A percentile compares a stretch with the other conserved stretches of the same genome.
Conservation (phyloP, 2,329 filamentous ascomycete species). For the Ceratocystis harringtonii region DNA sequence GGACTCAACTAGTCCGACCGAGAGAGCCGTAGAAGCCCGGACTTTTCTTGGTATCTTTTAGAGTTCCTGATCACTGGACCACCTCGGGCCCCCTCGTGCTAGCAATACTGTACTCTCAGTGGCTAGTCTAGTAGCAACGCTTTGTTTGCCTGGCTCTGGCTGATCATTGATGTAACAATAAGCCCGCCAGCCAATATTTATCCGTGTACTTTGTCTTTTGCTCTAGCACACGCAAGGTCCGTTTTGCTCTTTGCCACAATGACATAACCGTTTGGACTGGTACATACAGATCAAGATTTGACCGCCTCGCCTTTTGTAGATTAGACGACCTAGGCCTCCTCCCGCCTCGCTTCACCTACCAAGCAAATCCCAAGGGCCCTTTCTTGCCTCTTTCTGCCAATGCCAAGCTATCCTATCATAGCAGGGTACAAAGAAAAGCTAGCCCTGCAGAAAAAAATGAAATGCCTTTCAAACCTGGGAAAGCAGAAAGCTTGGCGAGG, state of each 20-base stretch:
- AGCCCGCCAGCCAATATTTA: not conserved
- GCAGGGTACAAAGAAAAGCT: not conserved
- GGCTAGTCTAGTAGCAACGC: not conserved
- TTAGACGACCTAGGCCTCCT: not conserved
- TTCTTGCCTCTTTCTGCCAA: not conserved
- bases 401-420: not conserved
- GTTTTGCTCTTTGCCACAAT: not conserved
- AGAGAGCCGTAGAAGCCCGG: not conserved
- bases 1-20: not conserved
- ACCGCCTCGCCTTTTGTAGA: not conserved
- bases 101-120: conserved; percentile 2
- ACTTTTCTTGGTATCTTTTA: not conserved
- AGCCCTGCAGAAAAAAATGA: not conserved
- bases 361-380: not conserved
- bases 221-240: not conserved
- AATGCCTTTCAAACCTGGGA: not conserved
- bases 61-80: not conserved
- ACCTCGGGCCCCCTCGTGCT: not conserved
- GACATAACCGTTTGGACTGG: not conserved
- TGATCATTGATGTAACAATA: conserved; percentile 1
- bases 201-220: not conserved
- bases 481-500: not conserved
- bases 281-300: no score
- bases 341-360: not conserved
- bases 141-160: not conserved